phyloP scores from a whole-genome alignment of 2,329 filamentous ascomycete species.

The Alternaria sp. region DNA sequence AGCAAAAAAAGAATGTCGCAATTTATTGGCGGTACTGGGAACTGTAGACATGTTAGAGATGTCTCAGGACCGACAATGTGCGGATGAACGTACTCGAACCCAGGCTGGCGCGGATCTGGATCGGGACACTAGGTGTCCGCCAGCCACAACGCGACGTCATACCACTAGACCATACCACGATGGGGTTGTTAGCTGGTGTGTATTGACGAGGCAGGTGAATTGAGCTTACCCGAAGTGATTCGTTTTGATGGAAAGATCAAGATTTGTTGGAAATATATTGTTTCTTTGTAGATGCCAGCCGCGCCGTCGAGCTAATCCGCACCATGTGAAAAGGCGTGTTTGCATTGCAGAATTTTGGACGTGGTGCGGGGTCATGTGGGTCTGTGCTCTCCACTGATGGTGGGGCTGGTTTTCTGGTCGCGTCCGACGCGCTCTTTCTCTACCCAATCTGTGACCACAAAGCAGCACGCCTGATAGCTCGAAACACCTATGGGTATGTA shows the following conservation, averaged over 20 bases:
- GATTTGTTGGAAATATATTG: background rate
- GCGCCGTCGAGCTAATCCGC: accelerated
- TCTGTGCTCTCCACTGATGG: slow-evolving; percentile 28
- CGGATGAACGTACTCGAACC: slow-evolving; percentile 43
- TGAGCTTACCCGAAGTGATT: slow-evolving; percentile 19
- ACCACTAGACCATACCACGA: slow-evolving; percentile 50
- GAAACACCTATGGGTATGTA: slow-evolving; percentile 25
- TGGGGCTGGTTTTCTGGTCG: slow-evolving; percentile 15
- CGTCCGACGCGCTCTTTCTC: slow-evolving; percentile 7
- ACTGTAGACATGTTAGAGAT: slow-evolving; percentile 37
- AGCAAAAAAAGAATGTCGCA: slow-evolving; percentile 30
- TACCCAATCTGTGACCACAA: slow-evolving; percentile 10
- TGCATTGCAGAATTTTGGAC: background rate
- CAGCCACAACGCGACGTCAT: slow-evolving; percentile 53
- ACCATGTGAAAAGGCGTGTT: background rate
- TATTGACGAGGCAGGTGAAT: too few species aligned
- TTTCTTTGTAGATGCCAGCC: too few species aligned
- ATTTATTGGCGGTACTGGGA: slow-evolving; percentile 44
- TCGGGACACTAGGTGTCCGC: slow-evolving; percentile 32
- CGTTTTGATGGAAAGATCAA: slow-evolving; percentile 20
- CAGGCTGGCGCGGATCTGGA: slow-evolving; percentile 50
- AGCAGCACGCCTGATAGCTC: background rate
- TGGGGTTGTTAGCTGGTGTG: too few species aligned
- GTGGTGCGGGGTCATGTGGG: slow-evolving; percentile 16
- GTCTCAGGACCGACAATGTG: slow-evolving; percentile 27